phyloP scores from a whole-genome alignment of 805 yeast species.

The Candida jianshihensis region DNA sequence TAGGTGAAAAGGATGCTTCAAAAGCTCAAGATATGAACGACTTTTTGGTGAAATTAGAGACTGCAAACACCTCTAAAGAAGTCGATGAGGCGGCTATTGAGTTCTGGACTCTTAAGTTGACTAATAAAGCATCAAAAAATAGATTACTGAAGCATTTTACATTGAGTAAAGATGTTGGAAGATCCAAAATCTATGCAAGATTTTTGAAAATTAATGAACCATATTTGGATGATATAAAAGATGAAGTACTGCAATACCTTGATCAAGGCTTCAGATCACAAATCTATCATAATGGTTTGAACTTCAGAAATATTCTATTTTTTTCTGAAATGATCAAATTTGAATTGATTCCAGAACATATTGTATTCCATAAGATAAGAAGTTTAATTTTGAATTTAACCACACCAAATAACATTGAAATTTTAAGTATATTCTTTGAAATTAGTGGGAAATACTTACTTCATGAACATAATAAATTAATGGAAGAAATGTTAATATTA shows the following conservation, averaged over 20 bases:
- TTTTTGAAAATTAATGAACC: slow-evolving; percentile 57
- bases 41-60: slow-evolving; percentile 37
- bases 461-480: slow-evolving; percentile 48
- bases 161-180: slow-evolving; percentile 39
- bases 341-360: slow-evolving; percentile 60
- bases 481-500: slow-evolving; percentile 56
- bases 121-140: slow-evolving; percentile 67
- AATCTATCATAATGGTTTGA: slow-evolving; percentile 44
- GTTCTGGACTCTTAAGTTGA: slow-evolving; percentile 44
- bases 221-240: slow-evolving; percentile 41
- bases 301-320: slow-evolving; percentile 52
- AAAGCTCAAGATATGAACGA: slow-evolving; percentile 31
- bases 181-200: slow-evolving; percentile 48
- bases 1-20: slow-evolving; percentile 23
- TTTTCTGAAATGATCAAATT: slow-evolving; percentile 75
- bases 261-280: slow-evolving; percentile 59
- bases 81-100: slow-evolving; percentile 40
- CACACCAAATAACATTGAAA: slow-evolving; percentile 57
- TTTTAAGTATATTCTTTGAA: slow-evolving; percentile 65
- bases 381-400: slow-evolving; percentile 45
- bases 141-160: slow-evolving; percentile 51
- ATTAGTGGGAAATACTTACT: slow-evolving; percentile 62
- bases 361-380: slow-evolving; percentile 67
- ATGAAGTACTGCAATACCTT: slow-evolving; percentile 44
- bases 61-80: slow-evolving; percentile 37